Evolutionary conservation across 2,329 filamentous ascomycete species (phyloP), one percentile per base, ranked within the genome.

Genomic region (Ustulina deusta): DNA sequence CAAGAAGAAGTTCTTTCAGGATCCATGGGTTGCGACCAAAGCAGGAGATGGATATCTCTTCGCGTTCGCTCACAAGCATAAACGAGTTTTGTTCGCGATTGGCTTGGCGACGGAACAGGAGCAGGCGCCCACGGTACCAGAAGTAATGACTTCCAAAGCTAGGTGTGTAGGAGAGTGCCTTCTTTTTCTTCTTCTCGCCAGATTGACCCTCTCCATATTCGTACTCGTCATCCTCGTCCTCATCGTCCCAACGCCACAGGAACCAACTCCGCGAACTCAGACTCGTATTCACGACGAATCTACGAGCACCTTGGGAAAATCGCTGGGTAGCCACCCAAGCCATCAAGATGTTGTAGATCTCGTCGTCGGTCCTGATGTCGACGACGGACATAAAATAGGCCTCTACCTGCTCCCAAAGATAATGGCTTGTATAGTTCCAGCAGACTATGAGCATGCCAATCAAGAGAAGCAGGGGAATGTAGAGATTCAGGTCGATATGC

Each of bases 331-430:
- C 84, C 2, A 92, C 84, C 90, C 90, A 93, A 29, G 83, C 84
- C 89, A 92, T 91, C 46, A 92, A 74, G 74, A 91, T 91, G 74
- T 90, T 90, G 81, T 91, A 93, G 64, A 91, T 87, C 76, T 93
- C 90, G 72, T 93, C 91, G 65, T 92, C 89, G 32, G 87, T 84
- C 51, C 89, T 85, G 44, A 93, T 86, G 72, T 90, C 87, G 20
- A 90, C 89, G 1, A 85, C 87, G 2, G 87, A 90, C 83, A 91
- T 89, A 72, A 90, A 85, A 72, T 91, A 81, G 6, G 80, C 73
- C 48, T 86, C 82, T 34, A 89, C 70, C 44, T 85, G 77, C 0
- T 78, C 75, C 80, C 82, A 85, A 13, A 87, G 65, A 71, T 83
- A 85, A 2, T 81, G 77, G 61, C 79, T 83, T 51, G 86, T 75